Conservation (phyloP, 2,329 filamentous ascomycete genomes). For the Didymellaceae sp. region DNA sequence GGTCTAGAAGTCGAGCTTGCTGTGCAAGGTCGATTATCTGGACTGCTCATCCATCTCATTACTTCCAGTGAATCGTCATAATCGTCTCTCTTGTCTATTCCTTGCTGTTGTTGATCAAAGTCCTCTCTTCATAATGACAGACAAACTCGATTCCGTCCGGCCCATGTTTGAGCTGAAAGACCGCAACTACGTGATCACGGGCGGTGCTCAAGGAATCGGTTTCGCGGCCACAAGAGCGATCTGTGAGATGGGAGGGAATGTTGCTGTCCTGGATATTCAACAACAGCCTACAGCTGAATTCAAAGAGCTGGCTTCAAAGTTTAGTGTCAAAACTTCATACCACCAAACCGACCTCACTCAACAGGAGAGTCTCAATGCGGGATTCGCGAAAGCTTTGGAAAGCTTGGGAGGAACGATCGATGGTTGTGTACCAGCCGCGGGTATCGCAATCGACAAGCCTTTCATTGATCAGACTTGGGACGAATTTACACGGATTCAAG, state of each 20-base stretch:
- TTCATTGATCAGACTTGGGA: slow-evolving; percentile 55
- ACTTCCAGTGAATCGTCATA: neutral
- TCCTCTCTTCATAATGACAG: slow-evolving; percentile 11
- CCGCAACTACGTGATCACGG: slow-evolving; percentile 27
- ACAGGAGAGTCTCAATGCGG: slow-evolving; percentile 22
- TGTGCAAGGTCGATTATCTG: neutral
- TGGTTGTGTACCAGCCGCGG: slow-evolving; percentile 39
- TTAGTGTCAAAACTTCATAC: slow-evolving; percentile 21
- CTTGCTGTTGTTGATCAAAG: too few species aligned
- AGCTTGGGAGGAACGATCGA: slow-evolving; percentile 20
- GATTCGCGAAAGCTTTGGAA: slow-evolving; percentile 20
- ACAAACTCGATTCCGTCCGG: slow-evolving; percentile 19
- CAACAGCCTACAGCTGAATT: slow-evolving; percentile 19
- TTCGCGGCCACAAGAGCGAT: slow-evolving; percentile 25
- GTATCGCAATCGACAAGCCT: slow-evolving; percentile 54
- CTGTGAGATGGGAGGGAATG: slow-evolving; percentile 27
- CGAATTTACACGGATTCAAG: slow-evolving; percentile 50
- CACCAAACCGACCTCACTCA: slow-evolving; percentile 25
- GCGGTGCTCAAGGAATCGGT: slow-evolving; percentile 29
- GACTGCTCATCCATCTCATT: neutral
- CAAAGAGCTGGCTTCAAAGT: slow-evolving; percentile 14
- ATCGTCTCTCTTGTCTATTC: neutral
- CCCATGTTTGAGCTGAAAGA: slow-evolving; percentile 23
- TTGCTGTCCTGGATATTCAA: slow-evolving; percentile 26
- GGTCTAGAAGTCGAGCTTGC: neutral